Evolutionary conservation across 352 stramenopile genomes (phyloP).

Genomic region (Phytophthora sp.): DNA sequence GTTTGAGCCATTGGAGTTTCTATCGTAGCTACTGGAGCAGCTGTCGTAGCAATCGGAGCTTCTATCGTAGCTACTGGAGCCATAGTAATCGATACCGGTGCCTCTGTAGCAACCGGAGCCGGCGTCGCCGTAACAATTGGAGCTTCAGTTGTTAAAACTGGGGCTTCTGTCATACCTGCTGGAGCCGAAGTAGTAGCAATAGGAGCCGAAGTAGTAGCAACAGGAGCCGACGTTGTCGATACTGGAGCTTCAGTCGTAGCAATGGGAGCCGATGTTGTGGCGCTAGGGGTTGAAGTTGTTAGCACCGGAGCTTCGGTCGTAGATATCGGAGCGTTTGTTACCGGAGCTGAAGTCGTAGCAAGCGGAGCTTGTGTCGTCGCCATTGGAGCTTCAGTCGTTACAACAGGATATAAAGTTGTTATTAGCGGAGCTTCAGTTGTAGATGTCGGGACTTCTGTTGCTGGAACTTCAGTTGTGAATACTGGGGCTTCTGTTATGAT

Average conservation of each 20-base stretch:
- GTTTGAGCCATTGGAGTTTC: not conserved
- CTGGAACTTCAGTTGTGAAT: not conserved
- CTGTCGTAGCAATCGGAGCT: slow-evolving; percentile 1
- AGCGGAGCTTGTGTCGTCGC: not conserved
- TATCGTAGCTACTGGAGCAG: not conserved
- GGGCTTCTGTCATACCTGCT: slow-evolving; percentile 1
- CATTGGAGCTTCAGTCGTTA: slow-evolving; percentile 2
- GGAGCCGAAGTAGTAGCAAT: not conserved
- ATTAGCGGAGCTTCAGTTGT: not conserved
- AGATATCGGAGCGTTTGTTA: not conserved
- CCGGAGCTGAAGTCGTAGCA: not conserved
- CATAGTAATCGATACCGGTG: not conserved
- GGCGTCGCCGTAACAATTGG: not conserved
- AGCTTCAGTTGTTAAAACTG: not conserved
- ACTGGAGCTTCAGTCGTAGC: not conserved
- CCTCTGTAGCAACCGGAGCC: not conserved
- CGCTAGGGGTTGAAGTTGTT: not conserved
- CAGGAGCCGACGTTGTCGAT: slow-evolving; percentile 1
- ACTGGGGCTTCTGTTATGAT: slow-evolving; percentile 6
- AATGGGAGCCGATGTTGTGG: not conserved
- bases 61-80: not conserved
- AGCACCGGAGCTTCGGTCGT: not conserved
- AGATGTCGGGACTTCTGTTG: not conserved
- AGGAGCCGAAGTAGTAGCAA: slow-evolving; percentile 4
- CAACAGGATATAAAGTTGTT: too few species aligned